Evolutionary conservation across 2,329 filamentous ascomycete genomes (phyloP).

Genomic region (Aspergillus ochraceus): DNA sequence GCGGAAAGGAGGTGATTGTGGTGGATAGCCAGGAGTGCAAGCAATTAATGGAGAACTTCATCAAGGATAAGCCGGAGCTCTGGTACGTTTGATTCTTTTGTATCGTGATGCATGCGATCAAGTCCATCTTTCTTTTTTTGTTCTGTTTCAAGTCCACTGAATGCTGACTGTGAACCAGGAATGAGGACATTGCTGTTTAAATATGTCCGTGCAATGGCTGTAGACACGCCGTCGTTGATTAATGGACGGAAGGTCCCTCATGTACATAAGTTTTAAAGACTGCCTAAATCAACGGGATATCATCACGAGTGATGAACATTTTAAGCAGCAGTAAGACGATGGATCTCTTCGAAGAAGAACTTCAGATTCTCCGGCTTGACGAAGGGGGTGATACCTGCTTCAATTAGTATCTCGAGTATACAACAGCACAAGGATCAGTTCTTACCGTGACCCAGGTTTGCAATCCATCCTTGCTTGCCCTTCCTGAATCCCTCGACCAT

Average conservation of each 20-base stretch:
- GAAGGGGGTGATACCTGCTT: conserved; percentile 81
- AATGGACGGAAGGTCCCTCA: neutral
- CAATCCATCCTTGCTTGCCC: conserved; percentile 91
- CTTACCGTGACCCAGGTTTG: conserved; percentile 91
- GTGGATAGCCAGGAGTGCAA: conserved; percentile 65
- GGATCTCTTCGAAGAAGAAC: conserved; percentile 92
- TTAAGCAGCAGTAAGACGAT: conserved; percentile 52
- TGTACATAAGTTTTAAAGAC: conserved; percentile 9
- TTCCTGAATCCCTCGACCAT: conserved; percentile 86
- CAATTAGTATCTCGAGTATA: conserved; percentile 22
- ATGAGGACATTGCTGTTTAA: conserved; percentile 60
- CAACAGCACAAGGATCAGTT: conserved; percentile 11
- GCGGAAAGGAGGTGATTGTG: conserved; percentile 73
- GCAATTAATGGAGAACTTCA: conserved; percentile 70
- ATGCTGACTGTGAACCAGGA: conserved; percentile 41
- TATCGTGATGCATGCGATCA: neutral
- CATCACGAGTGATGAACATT: neutral
- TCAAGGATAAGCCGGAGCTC: conserved; percentile 68
- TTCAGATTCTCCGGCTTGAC: conserved; percentile 91
- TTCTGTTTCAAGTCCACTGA: neutral
- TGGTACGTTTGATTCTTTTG: conserved; percentile 54
- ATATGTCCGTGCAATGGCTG: conserved; percentile 4
- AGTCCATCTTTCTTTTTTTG: neutral
- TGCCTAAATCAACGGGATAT: neutral
- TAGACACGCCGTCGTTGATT: neutral